phyloP scores from a whole-genome alignment of 768 basidiomycete species.

The Naganishia kalamii region DNA sequence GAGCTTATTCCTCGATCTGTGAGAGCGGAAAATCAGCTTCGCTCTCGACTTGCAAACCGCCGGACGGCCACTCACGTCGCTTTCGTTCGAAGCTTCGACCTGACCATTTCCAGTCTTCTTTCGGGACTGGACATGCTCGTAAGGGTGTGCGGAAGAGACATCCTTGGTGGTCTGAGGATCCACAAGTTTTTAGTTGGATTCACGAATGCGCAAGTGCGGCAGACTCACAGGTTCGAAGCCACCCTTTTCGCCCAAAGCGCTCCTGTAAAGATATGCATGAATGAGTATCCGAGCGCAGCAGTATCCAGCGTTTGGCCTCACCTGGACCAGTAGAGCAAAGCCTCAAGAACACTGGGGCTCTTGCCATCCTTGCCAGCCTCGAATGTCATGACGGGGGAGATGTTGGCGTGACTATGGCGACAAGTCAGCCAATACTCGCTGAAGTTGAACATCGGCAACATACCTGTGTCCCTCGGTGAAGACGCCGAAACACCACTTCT shows the following conservation, averaged over 20 bases:
- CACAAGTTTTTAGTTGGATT: not conserved
- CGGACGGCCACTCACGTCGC: not conserved
- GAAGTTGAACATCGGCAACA: not conserved
- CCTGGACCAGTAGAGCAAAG: slow-evolving; percentile 42
- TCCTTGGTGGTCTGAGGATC: not conserved
- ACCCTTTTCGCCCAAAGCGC: slow-evolving; percentile 3
- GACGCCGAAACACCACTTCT: slow-evolving; percentile 45
- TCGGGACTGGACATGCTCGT: slow-evolving; percentile 1
- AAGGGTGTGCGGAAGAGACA: slow-evolving; percentile 5
- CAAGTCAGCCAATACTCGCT: not conserved
- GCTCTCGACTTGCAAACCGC: not conserved
- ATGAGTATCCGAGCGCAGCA: not conserved
- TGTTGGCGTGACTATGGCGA: slow-evolving; percentile 28
- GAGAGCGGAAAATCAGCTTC: not conserved
- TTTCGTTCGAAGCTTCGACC: slow-evolving; percentile 15
- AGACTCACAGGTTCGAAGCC: slow-evolving; percentile 4
- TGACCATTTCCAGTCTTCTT: slow-evolving; percentile 10
- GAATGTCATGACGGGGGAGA: slow-evolving; percentile 31
- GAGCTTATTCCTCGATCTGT: slow-evolving; percentile 9
- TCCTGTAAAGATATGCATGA: not conserved
- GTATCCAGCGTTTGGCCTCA: not conserved
- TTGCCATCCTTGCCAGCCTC: slow-evolving; percentile 21
- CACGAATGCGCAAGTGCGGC: not conserved
- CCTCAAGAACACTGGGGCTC: slow-evolving; percentile 37
- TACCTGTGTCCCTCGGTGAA: slow-evolving; percentile 34